A percentile compares a stretch with the other conserved stretches of the same genome.
Evolutionary conservation across 2,329 filamentous ascomycete genomes (phyloP).

Genomic region (Lachnellula willkommii): DNA sequence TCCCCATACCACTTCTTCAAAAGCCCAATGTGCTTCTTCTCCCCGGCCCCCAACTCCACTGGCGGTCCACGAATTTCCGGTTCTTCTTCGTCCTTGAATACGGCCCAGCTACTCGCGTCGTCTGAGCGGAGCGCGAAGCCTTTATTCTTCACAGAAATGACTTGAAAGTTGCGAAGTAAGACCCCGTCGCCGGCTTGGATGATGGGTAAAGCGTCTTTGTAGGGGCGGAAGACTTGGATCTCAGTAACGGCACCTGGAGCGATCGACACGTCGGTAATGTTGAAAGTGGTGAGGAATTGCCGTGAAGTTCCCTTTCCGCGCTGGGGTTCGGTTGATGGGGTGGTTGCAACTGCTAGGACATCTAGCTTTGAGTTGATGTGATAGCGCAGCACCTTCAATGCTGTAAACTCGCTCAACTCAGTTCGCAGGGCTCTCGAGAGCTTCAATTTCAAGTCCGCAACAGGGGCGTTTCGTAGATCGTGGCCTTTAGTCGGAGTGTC

Average conservation of each 20-base stretch:
- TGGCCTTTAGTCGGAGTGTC: constrained; percentile 21
- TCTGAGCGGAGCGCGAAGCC: constrained; percentile 48
- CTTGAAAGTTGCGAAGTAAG: constrained; percentile 51
- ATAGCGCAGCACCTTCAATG: constrained; percentile 48
- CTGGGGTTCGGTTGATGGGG: constrained; percentile 44
- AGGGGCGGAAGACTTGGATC: constrained; percentile 54
- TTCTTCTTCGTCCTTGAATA: constrained; percentile 44
- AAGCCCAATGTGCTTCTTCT: constrained; percentile 44
- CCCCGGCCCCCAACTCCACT: constrained; percentile 48
- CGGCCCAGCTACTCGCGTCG: constrained; percentile 55
- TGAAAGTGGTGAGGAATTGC: constrained; percentile 55
- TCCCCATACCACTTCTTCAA: constrained; percentile 42
- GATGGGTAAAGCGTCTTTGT: constrained; percentile 51
- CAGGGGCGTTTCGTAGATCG: constrained; percentile 15
- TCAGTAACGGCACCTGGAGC: constrained; percentile 46
- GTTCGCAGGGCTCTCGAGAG: constrained; percentile 26
- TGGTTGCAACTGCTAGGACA: constrained; percentile 50
- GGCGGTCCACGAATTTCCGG: constrained; percentile 54
- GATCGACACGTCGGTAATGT: constrained; percentile 51
- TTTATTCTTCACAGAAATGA: constrained; percentile 47
- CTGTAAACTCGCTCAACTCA: constrained; percentile 47
- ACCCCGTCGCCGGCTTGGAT: constrained; percentile 53
- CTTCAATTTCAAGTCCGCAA: constrained; percentile 22
- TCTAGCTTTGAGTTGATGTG: constrained; percentile 47
- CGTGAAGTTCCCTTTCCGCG: constrained; percentile 53